A percentile compares a stretch with the other conserved stretches of the same genome.
Evolutionary conservation across 2,329 filamentous ascomycete species (phyloP).

Genomic region (Pseudogymnoascus sp.): DNA sequence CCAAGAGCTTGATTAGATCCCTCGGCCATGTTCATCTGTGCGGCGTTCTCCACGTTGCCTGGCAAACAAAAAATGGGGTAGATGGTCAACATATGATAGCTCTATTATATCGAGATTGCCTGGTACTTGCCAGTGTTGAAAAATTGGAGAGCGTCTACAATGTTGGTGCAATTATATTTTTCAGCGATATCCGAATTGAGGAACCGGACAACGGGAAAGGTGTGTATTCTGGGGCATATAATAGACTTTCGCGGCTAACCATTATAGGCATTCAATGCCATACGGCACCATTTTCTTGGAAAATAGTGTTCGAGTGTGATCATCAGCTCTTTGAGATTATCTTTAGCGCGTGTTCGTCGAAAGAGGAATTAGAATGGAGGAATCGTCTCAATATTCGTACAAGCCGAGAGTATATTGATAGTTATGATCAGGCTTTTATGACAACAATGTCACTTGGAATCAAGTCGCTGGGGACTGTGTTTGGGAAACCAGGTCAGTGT

Average conservation of each 20-base stretch:
- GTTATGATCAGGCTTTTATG: constrained; percentile 43
- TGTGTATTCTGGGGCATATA: constrained; percentile 27
- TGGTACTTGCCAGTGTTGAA: constrained; percentile 65
- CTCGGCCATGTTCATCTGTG: constrained; percentile 77
- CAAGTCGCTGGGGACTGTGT: constrained; percentile 65
- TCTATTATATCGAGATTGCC: constrained; percentile 70
- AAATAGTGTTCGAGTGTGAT: constrained; percentile 72
- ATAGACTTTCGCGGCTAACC: constrained; percentile 17
- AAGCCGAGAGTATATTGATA: constrained; percentile 41
- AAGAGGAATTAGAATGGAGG: constrained; percentile 76
- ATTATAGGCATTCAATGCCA: constrained; percentile 73
- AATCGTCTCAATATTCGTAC: constrained; percentile 50
- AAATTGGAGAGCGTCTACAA: constrained; percentile 61
- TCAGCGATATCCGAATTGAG: constrained; percentile 60
- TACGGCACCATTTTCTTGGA: constrained; percentile 84
- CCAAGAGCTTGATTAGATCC: constrained; percentile 62
- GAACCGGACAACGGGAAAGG: constrained; percentile 69
- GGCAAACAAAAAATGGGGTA: constrained; percentile 61
- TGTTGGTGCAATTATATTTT: constrained; percentile 65
- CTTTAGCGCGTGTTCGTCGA: constrained; percentile 73
- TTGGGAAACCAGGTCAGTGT: constrained; percentile 58
- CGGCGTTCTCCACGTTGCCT: constrained; percentile 75
- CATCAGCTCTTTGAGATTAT: constrained; percentile 76
- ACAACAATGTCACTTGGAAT: constrained; percentile 63
- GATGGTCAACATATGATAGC: constrained; percentile 78